Percentiles rank a stretch among this genome's conserved stretches.
Evolutionary conservation across 2,329 filamentous ascomycete genomes (phyloP).

Genomic region (Hirsutella minnesotensis): DNA sequence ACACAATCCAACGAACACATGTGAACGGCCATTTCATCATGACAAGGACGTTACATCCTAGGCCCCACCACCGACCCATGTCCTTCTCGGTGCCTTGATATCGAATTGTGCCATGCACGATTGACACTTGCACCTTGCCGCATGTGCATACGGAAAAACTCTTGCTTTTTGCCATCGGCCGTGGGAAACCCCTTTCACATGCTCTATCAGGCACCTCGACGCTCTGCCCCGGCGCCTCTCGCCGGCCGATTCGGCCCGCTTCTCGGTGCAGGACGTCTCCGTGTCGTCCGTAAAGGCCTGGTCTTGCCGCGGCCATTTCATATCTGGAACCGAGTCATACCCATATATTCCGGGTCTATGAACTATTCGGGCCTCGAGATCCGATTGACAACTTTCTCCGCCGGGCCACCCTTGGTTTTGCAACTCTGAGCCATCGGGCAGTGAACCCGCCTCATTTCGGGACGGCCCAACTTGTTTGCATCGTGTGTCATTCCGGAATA

Average conservation of each 20-base stretch:
- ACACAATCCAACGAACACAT: too few species aligned
- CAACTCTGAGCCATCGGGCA: too few species aligned
- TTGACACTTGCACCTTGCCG: neutral
- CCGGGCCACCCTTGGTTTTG: neutral
- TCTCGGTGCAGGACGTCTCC: neutral
- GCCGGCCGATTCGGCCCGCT: neutral
- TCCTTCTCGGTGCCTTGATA: neutral
- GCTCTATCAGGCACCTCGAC: neutral
- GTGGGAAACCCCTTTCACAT: neutral
- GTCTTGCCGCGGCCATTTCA: neutral
- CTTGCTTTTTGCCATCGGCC: neutral
- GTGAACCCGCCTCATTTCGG: too few species aligned
- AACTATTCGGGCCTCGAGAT: neutral
- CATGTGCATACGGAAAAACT: neutral
- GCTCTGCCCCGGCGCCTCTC: neutral
- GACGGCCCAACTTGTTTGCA: too few species aligned
- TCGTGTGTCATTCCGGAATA: too few species aligned
- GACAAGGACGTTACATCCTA: too few species aligned
- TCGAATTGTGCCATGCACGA: neutral
- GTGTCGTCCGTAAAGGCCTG: neutral
- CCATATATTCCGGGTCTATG: constrained; percentile 1
- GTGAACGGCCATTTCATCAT: too few species aligned
- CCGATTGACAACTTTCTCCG: neutral
- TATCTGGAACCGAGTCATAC: neutral
- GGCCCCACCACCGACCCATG: neutral